Percentiles rank a stretch among this genome's conserved stretches.
phyloP scores from a whole-genome alignment of 805 yeast genomes.

The Brettanomyces anomalus region DNA sequence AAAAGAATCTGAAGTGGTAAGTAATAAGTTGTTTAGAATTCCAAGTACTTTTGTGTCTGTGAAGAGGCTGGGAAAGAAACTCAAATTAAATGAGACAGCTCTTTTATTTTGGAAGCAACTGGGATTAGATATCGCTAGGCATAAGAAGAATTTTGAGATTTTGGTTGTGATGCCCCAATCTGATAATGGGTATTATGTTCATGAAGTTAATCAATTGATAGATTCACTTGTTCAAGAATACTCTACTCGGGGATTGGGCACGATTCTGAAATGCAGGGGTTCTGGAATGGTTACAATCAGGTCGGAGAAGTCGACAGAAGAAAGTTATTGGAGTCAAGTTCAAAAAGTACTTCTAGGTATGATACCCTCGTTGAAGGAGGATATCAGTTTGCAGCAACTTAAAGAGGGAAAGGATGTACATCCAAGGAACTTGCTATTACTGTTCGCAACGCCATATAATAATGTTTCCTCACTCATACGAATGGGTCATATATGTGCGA shows the following conservation, averaged over 20 bases:
- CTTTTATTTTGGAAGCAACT: conserved; percentile 48
- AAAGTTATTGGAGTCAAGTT: conserved; percentile 24
- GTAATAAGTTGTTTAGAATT: conserved; percentile 25
- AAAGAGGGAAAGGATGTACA: neutral
- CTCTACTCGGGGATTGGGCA: conserved; percentile 41
- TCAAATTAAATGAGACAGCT: conserved; percentile 40
- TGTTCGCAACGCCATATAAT: conserved; percentile 39
- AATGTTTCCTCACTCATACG: conserved; percentile 37
- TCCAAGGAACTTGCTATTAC: conserved; percentile 23
- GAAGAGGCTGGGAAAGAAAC: conserved; percentile 28
- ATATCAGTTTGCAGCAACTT: neutral
- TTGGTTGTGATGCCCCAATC: conserved; percentile 31
- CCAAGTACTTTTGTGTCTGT: conserved; percentile 28
- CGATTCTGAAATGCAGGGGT: conserved; percentile 7
- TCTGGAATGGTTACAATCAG: conserved; percentile 18
- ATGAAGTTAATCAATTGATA: conserved; percentile 29
- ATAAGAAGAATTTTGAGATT: conserved; percentile 42
- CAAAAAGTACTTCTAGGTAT: conserved; percentile 5
- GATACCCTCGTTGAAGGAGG: conserved; percentile 8
- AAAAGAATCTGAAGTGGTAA: conserved; percentile 4
- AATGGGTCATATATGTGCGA: conserved; percentile 37
- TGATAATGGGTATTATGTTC: conserved; percentile 17
- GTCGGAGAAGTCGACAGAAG: conserved; percentile 3
- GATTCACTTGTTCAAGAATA: conserved; percentile 34
- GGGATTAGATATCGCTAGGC: conserved; percentile 44